phyloP scores from a whole-genome alignment of 257 asterid genomes.

The Parsonsia alboflavescens region DNA sequence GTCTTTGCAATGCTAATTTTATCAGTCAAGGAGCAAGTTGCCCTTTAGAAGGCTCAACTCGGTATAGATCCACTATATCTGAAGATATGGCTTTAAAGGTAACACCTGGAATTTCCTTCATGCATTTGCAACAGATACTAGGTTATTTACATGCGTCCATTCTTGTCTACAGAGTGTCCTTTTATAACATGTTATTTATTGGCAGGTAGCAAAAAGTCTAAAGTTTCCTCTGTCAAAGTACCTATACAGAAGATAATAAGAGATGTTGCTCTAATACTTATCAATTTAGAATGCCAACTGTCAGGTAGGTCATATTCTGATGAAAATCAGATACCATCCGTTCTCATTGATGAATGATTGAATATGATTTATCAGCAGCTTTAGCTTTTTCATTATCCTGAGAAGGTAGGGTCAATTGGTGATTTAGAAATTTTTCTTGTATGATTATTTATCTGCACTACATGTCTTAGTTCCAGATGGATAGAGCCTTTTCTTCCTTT shows the following conservation, averaged over 20 bases:
- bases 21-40: constrained; percentile 86
- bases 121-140: constrained; percentile 4
- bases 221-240: constrained; percentile 84
- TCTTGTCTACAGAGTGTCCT: constrained; percentile 11
- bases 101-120: constrained; percentile 4
- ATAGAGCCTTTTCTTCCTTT: not conserved
- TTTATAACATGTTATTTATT: constrained; percentile 22
- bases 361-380: not conserved
- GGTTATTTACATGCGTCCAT: not conserved
- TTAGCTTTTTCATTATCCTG: not conserved
- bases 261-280: constrained; percentile 4
- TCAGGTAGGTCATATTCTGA: not conserved
- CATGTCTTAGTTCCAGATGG: not conserved
- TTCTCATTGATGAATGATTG: not conserved
- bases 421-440: not conserved
- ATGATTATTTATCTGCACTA: not conserved
- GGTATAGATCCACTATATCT: constrained; percentile 71
- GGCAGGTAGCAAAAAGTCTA: constrained; percentile 85
- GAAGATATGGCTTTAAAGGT: constrained; percentile 90
- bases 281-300: constrained; percentile 11
- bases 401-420: not conserved
- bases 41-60: constrained; percentile 83
- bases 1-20: constrained; percentile 86
- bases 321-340: not conserved
- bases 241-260: constrained; percentile 53